Evolutionary conservation across 2,329 filamentous ascomycete species (phyloP).

Genomic region (Alternaria conjuncta): DNA sequence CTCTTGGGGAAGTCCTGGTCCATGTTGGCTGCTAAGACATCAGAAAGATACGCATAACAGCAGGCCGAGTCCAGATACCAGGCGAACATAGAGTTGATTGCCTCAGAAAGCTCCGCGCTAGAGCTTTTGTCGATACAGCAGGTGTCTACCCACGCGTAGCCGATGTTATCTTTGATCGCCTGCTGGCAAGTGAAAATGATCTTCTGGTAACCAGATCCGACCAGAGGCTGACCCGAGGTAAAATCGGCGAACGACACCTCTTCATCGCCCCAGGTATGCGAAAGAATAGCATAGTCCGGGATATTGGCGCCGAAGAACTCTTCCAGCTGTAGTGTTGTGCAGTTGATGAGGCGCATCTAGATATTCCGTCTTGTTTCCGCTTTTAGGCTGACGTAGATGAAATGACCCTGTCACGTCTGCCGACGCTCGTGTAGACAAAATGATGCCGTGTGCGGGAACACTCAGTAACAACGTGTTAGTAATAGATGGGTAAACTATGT

Average conservation of each 20-base stretch:
- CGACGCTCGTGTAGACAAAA: not conserved
- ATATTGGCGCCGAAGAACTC: not conserved
- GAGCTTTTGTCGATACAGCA: conserved; percentile 13
- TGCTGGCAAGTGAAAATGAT: not conserved
- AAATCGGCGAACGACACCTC: not conserved
- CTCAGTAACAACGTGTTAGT: no score
- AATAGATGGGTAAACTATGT: not conserved
- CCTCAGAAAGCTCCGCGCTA: conserved; percentile 11
- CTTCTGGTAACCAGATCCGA: not conserved
- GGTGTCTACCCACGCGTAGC: conserved; percentile 9
- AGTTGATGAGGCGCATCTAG: conserved; percentile 1
- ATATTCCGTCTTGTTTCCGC: not conserved
- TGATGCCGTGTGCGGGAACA: not conserved
- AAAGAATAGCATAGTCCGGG: not conserved
- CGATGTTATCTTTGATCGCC: not conserved
- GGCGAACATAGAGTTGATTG: conserved; percentile 4
- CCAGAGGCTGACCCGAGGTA: not conserved
- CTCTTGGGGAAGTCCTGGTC: not conserved
- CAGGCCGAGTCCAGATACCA: not conserved
- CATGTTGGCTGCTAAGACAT: not conserved
- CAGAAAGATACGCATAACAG: conserved; percentile 12
- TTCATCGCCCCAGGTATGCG: not conserved
- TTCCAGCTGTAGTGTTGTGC: not conserved
- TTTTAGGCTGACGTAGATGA: not conserved
- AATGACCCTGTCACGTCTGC: not conserved